Percentiles rank a stretch among this genome's conserved stretches.
Conservation (phyloP, 768 basidiomycete species). For the Kwoniella shandongensis region DNA sequence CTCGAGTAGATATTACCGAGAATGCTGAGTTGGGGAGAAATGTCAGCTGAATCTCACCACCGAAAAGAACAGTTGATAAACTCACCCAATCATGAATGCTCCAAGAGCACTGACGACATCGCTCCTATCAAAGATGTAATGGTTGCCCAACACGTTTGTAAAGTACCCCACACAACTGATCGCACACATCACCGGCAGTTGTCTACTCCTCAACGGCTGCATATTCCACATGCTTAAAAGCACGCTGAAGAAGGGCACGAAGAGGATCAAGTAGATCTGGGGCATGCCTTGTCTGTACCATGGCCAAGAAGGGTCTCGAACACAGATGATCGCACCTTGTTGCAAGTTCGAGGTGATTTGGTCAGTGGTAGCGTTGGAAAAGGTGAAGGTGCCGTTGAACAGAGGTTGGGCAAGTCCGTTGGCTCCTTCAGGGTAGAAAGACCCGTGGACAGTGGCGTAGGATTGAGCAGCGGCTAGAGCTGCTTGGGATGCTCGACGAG, state of each 20-base stretch:
- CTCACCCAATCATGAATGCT: conserved; percentile 71
- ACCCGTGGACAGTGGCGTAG: conserved; percentile 63
- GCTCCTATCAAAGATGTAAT: conserved; percentile 68
- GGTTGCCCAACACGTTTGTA: conserved; percentile 75
- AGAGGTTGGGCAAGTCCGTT: conserved; percentile 5
- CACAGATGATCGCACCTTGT: conserved; percentile 62
- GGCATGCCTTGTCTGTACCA: conserved; percentile 86
- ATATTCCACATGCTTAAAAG: conserved; percentile 73
- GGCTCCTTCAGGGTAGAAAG: conserved; percentile 63
- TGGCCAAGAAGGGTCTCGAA: conserved; percentile 63
- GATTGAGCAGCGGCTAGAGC: conserved; percentile 61
- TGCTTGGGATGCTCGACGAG: conserved; percentile 35
- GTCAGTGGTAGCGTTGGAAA: conserved; percentile 41
- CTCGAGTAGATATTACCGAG: conserved; percentile 75
- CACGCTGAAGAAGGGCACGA: conserved; percentile 55
- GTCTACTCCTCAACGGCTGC: conserved; percentile 70
- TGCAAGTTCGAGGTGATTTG: conserved; percentile 55
- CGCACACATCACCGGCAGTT: conserved; percentile 61
- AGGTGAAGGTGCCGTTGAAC: conserved; percentile 51
- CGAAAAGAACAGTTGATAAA: not conserved
- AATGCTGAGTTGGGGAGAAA: conserved; percentile 45
- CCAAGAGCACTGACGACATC: conserved; percentile 78
- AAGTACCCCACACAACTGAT: conserved; percentile 59
- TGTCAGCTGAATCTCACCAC: not conserved
- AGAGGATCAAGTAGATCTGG: conserved; percentile 58